These are phyloP conservation scores for Heritiera fomes DNA, from an alignment of 345 rosid genomes.

Conservation along the genomic window DNA sequence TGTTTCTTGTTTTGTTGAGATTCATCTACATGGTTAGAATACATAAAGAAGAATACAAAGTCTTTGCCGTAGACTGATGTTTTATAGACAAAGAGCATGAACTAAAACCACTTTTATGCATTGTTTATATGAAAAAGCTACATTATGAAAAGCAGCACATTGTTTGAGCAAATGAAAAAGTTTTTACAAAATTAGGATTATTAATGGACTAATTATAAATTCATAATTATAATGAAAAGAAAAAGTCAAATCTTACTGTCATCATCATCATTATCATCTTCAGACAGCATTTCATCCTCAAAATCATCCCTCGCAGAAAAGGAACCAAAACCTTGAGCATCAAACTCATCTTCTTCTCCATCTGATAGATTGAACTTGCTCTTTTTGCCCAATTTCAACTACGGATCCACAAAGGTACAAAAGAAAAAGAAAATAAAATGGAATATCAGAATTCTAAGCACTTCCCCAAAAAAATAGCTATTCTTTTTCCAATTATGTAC, in stretches of 20 bases:
- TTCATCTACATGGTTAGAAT: background rate
- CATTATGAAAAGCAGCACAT: background rate
- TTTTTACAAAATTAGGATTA: background rate
- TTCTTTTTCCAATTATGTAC: background rate
- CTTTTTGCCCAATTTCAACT: conserved; percentile 69
- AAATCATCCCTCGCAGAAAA: conserved; percentile 67
- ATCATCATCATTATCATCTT: conserved; percentile 49
- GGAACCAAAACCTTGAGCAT: conserved; percentile 44
- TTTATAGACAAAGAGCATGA: background rate
- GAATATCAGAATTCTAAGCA: background rate
- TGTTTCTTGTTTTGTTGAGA: background rate
- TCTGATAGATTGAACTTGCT: conserved; percentile 82
- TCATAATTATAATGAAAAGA: background rate
- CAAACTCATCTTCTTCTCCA: conserved; percentile 77
- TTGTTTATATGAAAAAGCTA: too few species aligned
- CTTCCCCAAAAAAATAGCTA: background rate
- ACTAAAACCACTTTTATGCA: too few species aligned
- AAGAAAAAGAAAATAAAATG: background rate
- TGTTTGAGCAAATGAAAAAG: background rate
- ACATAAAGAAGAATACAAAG: background rate
- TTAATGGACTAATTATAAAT: background rate
- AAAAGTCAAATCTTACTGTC: conserved; percentile 35
- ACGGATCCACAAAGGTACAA: background rate
- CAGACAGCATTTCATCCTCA: conserved; percentile 63
- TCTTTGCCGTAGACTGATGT: background rate